Conservation (phyloP, 2,329 filamentous ascomycete genomes). For the Aspergillus jensenii region DNA sequence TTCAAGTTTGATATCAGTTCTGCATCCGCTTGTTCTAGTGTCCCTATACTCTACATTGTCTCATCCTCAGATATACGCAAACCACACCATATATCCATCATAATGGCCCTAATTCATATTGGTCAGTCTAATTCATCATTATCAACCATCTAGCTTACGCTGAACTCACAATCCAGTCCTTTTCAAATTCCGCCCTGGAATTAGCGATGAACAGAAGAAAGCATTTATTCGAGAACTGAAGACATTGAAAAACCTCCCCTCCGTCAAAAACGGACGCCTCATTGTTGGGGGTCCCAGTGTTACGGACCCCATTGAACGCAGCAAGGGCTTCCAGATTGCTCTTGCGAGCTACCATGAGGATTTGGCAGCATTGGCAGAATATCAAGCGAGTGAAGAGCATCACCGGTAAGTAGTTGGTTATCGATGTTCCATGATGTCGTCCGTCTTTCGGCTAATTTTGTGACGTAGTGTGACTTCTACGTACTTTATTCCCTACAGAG, state of each 20-base stretch:
- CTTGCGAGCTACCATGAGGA: constrained; percentile 54
- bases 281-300: constrained; percentile 55
- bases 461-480: constrained; percentile 49
- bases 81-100: neutral
- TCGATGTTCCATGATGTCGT: neutral
- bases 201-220: constrained; percentile 44
- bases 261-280: constrained; percentile 50
- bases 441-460: neutral
- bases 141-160: neutral
- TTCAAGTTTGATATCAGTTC: too few species aligned
- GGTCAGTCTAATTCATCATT: constrained; percentile 11
- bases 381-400: constrained; percentile 56
- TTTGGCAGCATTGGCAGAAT: constrained; percentile 47
- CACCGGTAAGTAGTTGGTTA: constrained; percentile 37
- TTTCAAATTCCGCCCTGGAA: constrained; percentile 50
- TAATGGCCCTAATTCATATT: constrained; percentile 28
- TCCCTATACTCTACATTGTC: neutral
- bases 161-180: constrained; percentile 38
- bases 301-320: constrained; percentile 52
- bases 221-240: constrained; percentile 51
- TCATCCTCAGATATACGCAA: neutral
- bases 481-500: constrained; percentile 54
- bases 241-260: constrained; percentile 49
- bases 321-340: constrained; percentile 54
- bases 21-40: too few species aligned